Evolutionary conservation across 2,329 filamentous ascomycete genomes (phyloP), one percentile per base, ranked within the genome.

Genomic region (Pestalotiopsis sp.): DNA sequence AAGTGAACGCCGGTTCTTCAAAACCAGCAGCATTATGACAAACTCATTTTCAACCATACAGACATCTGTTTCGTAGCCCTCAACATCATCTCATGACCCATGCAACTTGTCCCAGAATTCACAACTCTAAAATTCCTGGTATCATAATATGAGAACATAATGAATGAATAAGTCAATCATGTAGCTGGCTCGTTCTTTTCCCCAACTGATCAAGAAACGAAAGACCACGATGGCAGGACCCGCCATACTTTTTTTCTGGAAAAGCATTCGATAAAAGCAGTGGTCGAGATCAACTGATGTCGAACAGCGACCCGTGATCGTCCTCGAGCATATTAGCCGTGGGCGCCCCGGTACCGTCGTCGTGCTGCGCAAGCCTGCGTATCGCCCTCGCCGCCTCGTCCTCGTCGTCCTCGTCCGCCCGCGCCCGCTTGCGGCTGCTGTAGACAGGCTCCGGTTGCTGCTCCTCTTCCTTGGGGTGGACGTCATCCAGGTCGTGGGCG

Each of bases 351-450:
- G 4, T 5, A 17, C 14, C 35, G 13, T 35, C 58, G 26, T 56
- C 58, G 6, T 59, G 22, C 44, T 68, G 75, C 60, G 74, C 71
- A 6, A 76, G 70, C 68, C 76, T 77, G 39, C 75, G 72, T 40
- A 76, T 72, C 24, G 74, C 17, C 22, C 4, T 52, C 48, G 70
- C 70, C 40, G 30, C 30, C 66, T 70, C 68, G 71, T 73, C 70
- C 9, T 69, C 70, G 24, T 70, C 73, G 13, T 75, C 78, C 1
- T 74, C 67, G 63, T 79, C 77, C 6, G 73, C 72, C 59, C 78
- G 76, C 52, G 73, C 72, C 14, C 78, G 73, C 74, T 79, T 80
- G 69, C 74, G 77, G 11, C 75, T 71, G 1, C 66, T 64, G 20
- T 52, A 35, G 2, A 52, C 17, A 2, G 30, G 30, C 6, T 61